Evolutionary conservation across 2,329 filamentous ascomycete genomes (phyloP), one percentile per base, ranked within the genome.

Genomic region (Arachnomyces sp.): DNA sequence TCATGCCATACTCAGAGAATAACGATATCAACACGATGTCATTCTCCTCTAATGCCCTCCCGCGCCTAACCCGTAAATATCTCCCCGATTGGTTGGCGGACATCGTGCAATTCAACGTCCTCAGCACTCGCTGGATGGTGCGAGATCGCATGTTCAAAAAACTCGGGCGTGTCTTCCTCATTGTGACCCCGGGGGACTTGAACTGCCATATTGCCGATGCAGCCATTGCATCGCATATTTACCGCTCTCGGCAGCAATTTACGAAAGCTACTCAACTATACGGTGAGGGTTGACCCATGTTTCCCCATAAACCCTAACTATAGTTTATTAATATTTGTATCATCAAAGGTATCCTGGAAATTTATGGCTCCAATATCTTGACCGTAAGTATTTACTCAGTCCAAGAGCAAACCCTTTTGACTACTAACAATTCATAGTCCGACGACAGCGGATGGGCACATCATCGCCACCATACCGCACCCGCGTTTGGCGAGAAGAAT

Each of bases 401-500:
- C 13, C 6, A 11, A 18, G 12, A 31, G 14, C 28, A 40, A 12
- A 13, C 11, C 16, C 14, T 34, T 21, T 4, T 5, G 18, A 16
- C 9, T 6, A 12, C 4, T 40, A 30, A 42, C 9, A 21, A 15
- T 32, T 17, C 14, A 28, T 25, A 57, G 54, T 45, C 48, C 21
- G 48, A 55, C 35, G 58, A 60, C 17, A 45, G 55, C 16, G 56
- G 61, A 11, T 71, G 68, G 68, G 47, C 59, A n/a, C 59, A 65
- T 18, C 68, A 72, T 39, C 58, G 68, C 7, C 63, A 60, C 36
- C 53, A 69, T 15, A 65, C 61, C 3, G 61, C 63, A 3, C 56
- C 63, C 0, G 57, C 60, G 4, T 71, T 72, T 51, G 69, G 65
- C 31, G 67, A 72, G 43, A 57, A 60, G 31, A 65, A 61, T 30